Base-by-base conservation (phyloP, 192 early-diverging fungal genomes). In the Coemansia sp. region DNA sequence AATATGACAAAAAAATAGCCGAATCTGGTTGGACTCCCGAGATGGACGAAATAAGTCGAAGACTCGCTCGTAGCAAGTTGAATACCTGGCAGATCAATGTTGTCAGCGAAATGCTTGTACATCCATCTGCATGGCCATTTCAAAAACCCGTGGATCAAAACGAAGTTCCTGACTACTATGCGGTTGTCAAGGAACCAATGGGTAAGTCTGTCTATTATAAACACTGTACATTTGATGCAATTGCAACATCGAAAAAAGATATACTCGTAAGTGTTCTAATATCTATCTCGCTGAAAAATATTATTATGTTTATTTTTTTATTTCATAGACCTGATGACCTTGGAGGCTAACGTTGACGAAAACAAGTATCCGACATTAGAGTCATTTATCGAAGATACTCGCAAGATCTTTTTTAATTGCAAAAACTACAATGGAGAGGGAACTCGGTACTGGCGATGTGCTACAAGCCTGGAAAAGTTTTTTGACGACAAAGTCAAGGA, bases 131-230 rank as follows among this genome's bases (percentile, higher is more conserved):
- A 7, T 98, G 96, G 96, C 95, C 97, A 7, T 99, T 99, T 75
- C 86, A 86, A 63, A 88, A 93, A 40, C 94, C 96, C 10, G 97
- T 99, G 10, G 89, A 94, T 48, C 74, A 84, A 3, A 84, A 90
- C 28, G 91, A 93, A 31, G 96, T 99, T 1, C 86, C 92, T 2
- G 95, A 98, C 72, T 99, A 99, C 71, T 96, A 98, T 64, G 84
- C 88, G 7, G 91, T 98, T 33, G 95, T 99, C 75, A 96, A 89
- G 57, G 89, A 98, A 55, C 97, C 97, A 7, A 99, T 99, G 96
- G 80, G 73, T 76, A 76, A 63, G 73, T 49, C n/a, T 30, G 14
- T 42, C 10, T 29, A 48, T 20, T 3, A 34, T 17, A n/a, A 8
- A 48, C 22, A 25, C 22, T 25, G 22, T 25, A 25, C 22, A 25